Conservation (phyloP, 2,329 filamentous ascomycete genomes). For the Fusarium udum region DNA sequence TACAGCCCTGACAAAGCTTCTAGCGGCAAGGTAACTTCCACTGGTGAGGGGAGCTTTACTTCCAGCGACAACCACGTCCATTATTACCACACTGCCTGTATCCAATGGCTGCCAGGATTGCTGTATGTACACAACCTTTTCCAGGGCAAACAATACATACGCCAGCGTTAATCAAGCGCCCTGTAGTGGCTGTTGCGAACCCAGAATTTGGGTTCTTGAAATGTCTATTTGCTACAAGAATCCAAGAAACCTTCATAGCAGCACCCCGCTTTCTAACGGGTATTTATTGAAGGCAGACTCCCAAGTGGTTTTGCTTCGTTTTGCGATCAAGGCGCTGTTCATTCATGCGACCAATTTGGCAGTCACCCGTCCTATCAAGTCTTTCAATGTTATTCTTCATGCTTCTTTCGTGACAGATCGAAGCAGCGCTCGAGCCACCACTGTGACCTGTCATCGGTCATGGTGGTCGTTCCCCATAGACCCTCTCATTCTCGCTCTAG, state of each 20-base stretch:
- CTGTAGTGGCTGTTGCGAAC: slow-evolving; percentile 13
- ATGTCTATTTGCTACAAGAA: background rate
- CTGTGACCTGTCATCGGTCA: slow-evolving; percentile 5
- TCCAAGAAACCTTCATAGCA: slow-evolving; percentile 9
- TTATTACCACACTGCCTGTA: slow-evolving; percentile 8
- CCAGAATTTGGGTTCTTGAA: slow-evolving; percentile 13
- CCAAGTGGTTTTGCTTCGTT: background rate
- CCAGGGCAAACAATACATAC: slow-evolving; percentile 5
- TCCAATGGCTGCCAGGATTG: slow-evolving; percentile 27
- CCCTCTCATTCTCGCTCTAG: slow-evolving; percentile 30
- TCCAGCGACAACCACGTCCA: slow-evolving; percentile 20
- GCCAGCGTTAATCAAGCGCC: slow-evolving; percentile 4
- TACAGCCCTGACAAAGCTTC: slow-evolving; percentile 7
- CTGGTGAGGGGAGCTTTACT: slow-evolving; percentile 11
- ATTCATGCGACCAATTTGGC: background rate
- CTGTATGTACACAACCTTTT: slow-evolving; percentile 14
- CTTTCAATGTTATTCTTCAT: slow-evolving; percentile 1
- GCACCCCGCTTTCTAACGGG: background rate
- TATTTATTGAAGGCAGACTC: background rate
- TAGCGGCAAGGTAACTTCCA: slow-evolving; percentile 11
- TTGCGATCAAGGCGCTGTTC: background rate
- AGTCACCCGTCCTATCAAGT: background rate
- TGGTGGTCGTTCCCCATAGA: slow-evolving; percentile 16
- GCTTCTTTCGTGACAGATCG: slow-evolving; percentile 3
- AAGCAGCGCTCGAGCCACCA: slow-evolving; percentile 32